Evolutionary conservation across 495 filamentous ascomycete species (phyloP).

Genomic region (Penicillium herquei): DNA sequence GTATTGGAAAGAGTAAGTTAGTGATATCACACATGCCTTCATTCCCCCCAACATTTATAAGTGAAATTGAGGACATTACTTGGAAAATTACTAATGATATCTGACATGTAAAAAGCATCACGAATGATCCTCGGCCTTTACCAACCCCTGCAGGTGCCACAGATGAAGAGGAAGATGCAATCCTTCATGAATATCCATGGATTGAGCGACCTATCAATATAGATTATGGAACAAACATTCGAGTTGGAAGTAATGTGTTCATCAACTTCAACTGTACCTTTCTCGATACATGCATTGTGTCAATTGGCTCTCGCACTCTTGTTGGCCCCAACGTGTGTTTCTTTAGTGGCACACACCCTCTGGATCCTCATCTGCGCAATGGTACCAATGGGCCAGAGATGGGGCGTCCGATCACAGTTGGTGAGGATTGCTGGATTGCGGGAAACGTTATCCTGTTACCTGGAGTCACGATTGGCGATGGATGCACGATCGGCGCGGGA

Average conservation of each 20-base stretch:
- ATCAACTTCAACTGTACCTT: constrained; percentile 76
- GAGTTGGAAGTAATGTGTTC: constrained; percentile 65
- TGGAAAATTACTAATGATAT: background rate
- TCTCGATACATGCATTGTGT: constrained; percentile 75
- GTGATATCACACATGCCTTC: background rate
- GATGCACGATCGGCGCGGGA: constrained; percentile 76
- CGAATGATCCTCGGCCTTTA: constrained; percentile 48
- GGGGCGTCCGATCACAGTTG: constrained; percentile 73
- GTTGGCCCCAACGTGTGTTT: constrained; percentile 75
- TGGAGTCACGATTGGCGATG: constrained; percentile 79
- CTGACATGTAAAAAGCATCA: constrained; percentile 47
- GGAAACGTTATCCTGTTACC: constrained; percentile 73
- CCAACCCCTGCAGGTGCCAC: constrained; percentile 56
- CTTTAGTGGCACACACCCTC: constrained; percentile 71
- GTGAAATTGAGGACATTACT: background rate
- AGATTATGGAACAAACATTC: constrained; percentile 77
- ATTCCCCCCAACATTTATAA: background rate
- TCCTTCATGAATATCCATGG: constrained; percentile 63
- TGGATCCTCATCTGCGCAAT: constrained; percentile 70
- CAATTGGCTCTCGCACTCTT: constrained; percentile 75
- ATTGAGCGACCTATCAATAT: constrained; percentile 68
- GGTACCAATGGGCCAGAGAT: constrained; percentile 72
- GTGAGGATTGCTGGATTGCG: constrained; percentile 88
- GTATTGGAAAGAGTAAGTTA: constrained; percentile 70
- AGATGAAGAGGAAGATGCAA: constrained; percentile 51